These are phyloP conservation scores for Papiliotrema terrestris DNA, from an alignment of 1,284 basidiomycete species.

Conservation along the genomic window DNA sequence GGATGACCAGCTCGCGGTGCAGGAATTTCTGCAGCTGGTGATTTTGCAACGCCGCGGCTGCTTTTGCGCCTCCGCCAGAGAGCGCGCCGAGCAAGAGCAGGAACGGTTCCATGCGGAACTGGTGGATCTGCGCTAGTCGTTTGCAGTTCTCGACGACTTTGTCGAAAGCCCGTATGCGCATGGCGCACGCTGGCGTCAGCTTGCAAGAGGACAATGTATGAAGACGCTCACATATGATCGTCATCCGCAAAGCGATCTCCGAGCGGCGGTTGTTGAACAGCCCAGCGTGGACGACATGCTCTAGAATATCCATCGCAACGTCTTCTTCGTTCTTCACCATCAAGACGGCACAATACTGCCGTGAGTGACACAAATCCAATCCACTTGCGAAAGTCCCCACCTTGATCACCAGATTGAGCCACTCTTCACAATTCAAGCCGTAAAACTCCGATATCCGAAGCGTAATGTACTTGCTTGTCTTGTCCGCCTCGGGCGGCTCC, in stretches of 20 bases:
- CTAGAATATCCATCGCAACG: slow-evolving; percentile 70
- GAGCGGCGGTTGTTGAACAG: slow-evolving; percentile 64
- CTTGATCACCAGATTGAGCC: slow-evolving; percentile 81
- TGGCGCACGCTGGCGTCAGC: slow-evolving; percentile 61
- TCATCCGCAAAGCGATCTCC: slow-evolving; percentile 68
- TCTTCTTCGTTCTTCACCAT: slow-evolving; percentile 61
- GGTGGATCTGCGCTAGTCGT: slow-evolving; percentile 62
- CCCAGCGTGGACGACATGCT: slow-evolving; percentile 72
- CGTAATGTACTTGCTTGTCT: slow-evolving; percentile 17
- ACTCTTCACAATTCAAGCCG: slow-evolving; percentile 77
- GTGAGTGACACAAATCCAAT: background rate
- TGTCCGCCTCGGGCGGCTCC: slow-evolving; percentile 29
- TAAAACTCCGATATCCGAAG: slow-evolving; percentile 58
- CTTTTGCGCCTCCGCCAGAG: slow-evolving; percentile 59
- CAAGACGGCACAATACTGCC: slow-evolving; percentile 77
- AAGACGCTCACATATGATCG: slow-evolving; percentile 69
- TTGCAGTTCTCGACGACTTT: slow-evolving; percentile 58
- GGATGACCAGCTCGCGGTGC: slow-evolving; percentile 67
- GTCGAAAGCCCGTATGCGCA: slow-evolving; percentile 57
- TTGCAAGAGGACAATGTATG: slow-evolving; percentile 10
- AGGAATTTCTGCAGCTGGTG: slow-evolving; percentile 75
- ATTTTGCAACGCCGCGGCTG: slow-evolving; percentile 69
- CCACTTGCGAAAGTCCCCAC: slow-evolving; percentile 50
- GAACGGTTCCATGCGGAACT: slow-evolving; percentile 62
- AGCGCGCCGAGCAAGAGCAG: slow-evolving; percentile 69